phyloP scores from a whole-genome alignment of 768 basidiomycete species.

The Baorangia bicolor region DNA sequence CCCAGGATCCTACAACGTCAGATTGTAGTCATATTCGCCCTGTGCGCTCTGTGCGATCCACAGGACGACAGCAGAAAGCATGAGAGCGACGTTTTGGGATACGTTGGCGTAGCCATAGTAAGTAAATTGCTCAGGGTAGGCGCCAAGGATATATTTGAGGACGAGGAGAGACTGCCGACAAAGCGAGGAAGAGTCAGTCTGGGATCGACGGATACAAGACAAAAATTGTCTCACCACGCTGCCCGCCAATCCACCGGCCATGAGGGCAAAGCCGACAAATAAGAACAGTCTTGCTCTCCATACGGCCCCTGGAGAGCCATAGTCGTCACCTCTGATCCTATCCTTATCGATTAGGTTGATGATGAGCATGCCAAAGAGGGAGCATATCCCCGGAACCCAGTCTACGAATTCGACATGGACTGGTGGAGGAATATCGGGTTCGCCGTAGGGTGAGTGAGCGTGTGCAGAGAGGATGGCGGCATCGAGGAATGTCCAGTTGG shows the following conservation, averaged over 20 bases:
- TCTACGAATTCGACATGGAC: conserved; percentile 91
- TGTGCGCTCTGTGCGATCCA: conserved; percentile 89
- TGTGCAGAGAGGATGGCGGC: conserved; percentile 89
- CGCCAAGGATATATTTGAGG: conserved; percentile 82
- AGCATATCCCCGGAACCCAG: conserved; percentile 97
- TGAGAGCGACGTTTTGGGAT: conserved; percentile 84
- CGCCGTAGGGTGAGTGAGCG: conserved; percentile 70
- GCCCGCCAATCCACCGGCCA: conserved; percentile 98
- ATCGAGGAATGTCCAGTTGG: conserved; percentile 94
- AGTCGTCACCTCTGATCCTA: conserved; percentile 75
- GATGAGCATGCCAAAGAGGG: conserved; percentile 87
- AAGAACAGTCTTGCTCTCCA: conserved; percentile 89
- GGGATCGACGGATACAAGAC: background rate
- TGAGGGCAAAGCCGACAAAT: conserved; percentile 93
- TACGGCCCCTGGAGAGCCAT: conserved; percentile 80
- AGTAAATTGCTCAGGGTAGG: conserved; percentile 70
- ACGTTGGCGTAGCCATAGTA: conserved; percentile 97
- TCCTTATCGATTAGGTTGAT: conserved; percentile 96
- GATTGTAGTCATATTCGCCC: conserved; percentile 91
- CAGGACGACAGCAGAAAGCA: conserved; percentile 82
- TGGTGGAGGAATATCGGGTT: conserved; percentile 65
- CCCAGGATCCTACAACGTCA: conserved; percentile 52
- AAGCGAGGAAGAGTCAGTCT: background rate
- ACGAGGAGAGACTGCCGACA: conserved; percentile 72
- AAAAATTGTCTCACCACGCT: conserved; percentile 69